Evolutionary conservation across 768 basidiomycete species (phyloP).

Genomic region (Daedaleopsis sinensis): DNA sequence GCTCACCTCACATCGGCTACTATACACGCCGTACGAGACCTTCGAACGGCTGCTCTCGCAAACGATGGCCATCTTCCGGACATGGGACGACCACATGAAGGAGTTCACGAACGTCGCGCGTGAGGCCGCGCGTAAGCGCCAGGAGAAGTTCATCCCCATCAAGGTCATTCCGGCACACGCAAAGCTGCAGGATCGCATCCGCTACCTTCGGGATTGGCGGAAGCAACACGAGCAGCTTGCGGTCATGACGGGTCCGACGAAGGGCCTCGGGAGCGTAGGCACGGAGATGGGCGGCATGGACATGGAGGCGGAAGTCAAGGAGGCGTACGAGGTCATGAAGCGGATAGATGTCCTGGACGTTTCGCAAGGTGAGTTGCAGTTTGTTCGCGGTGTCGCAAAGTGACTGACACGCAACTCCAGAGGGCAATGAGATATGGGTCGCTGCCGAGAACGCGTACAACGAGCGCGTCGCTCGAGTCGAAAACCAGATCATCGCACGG

Average conservation of each 20-base stretch:
- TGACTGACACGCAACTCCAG: constrained; percentile 40
- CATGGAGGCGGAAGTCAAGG: constrained; percentile 97
- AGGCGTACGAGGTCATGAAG: constrained; percentile 97
- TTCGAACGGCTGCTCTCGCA: constrained; percentile 86
- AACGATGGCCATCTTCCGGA: constrained; percentile 63
- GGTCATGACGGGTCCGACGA: constrained; percentile 95
- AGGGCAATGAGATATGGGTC: constrained; percentile 98
- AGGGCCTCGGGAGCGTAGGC: constrained; percentile 74
- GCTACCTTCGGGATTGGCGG: constrained; percentile 89
- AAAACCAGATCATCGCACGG: constrained; percentile 97
- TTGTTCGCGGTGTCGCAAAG: background rate
- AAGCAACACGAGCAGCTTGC: constrained; percentile 98
- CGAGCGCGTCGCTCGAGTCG: constrained; percentile 94
- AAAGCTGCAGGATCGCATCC: constrained; percentile 84
- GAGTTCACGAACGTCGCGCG: constrained; percentile 74
- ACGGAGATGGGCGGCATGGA: constrained; percentile 89
- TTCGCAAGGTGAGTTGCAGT: constrained; percentile 65
- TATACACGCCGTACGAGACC: constrained; percentile 92
- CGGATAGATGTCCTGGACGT: constrained; percentile 96
- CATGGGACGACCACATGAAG: constrained; percentile 68
- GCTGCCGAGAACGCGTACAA: constrained; percentile 98
- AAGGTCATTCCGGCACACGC: constrained; percentile 91
- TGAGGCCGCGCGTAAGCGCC: constrained; percentile 87
- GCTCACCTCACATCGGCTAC: constrained; percentile 86
- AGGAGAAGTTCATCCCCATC: constrained; percentile 95